Evolutionary conservation across 345 rosid genomes (phyloP), one percentile per base, ranked within the genome.

Genomic region (Camelina laxa): DNA sequence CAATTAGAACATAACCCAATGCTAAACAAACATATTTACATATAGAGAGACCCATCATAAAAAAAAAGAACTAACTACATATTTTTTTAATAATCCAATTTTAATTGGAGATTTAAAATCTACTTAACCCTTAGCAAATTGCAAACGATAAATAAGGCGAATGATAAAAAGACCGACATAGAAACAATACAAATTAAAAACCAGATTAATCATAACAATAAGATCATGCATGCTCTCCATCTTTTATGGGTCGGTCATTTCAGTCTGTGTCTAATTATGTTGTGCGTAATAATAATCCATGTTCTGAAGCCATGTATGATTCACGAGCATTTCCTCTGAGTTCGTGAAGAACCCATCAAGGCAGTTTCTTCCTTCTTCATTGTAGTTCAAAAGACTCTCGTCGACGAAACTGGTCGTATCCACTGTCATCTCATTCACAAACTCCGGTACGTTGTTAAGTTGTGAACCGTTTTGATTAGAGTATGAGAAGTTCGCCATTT

Each of bases 271-370:
- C 62, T 68, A 60, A 53, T 42, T 67, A 33, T 60, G 69, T n/a
- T 57, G 64, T 75, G 69, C 48, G 69, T 75, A 31, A 44, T 36
- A 27, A 36, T 76, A 17, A 48, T 76, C 72, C 80, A 57, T 76
- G 67, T 57, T 36, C 57, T 68, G 74, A 38, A 76, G 31, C 75
- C 75, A 63, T 56, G 66, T 54, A 64, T 76, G 66, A 39, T 63
- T 57, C 66, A 56, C 60, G 45, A 63, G 53, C 24, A 45, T 24
- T 55, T 63, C 80, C 38, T 68, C 79, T 11, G 60, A 56, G 14
- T 70, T 69, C 20, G 24, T 36, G 58, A 63, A 64, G 54, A 55
- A 70, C 30, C 71, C 75, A 62, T 64, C 75, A 57, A 45, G 35
- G 21, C 65, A 70, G 35, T 57, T 56, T 63, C 45, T 36, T 65